These are phyloP conservation scores for Echeveria elegans DNA, from an alignment of 164 flowering plant genomes.

Conservation along the genomic window DNA sequence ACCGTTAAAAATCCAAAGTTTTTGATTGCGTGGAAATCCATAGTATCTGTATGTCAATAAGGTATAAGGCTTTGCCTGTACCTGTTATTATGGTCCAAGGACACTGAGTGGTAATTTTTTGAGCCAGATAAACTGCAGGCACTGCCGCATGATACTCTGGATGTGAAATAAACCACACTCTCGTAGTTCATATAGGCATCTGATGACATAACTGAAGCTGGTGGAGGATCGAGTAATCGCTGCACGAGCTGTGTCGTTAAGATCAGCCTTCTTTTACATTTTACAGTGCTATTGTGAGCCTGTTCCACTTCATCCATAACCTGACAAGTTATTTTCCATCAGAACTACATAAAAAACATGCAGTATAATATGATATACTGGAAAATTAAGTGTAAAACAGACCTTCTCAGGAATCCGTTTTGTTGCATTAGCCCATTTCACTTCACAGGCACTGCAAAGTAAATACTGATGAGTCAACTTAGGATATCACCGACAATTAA, in stretches of 20 bases:
- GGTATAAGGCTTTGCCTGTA: slow-evolving; percentile 16
- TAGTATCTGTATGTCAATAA: too few relatives aligned
- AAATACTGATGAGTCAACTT: slow-evolving; percentile 5
- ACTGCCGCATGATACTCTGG: slow-evolving; percentile 39
- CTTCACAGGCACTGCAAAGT: slow-evolving; percentile 36
- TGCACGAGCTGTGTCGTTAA: slow-evolving; percentile 57
- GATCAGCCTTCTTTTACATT: slow-evolving; percentile 40
- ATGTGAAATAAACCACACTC: slow-evolving; percentile 25
- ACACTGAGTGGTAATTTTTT: slow-evolving; percentile 10
- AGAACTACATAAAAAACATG: background rate
- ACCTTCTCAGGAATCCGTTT: slow-evolving; percentile 41
- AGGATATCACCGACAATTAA: background rate
- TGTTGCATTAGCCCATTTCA: slow-evolving; percentile 40
- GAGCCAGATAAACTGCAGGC: slow-evolving; percentile 34
- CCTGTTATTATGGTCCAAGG: slow-evolving; percentile 18
- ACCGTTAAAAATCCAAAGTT: background rate
- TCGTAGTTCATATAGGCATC: slow-evolving; percentile 34
- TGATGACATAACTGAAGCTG: slow-evolving; percentile 28
- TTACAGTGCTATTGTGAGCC: slow-evolving; percentile 27
- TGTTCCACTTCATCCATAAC: slow-evolving; percentile 39
- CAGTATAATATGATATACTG: background rate
- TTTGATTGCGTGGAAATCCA: background rate
- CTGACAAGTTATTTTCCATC: slow-evolving; percentile 18
- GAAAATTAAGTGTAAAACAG: slow-evolving; percentile 4
- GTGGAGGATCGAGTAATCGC: slow-evolving; percentile 40